phyloP scores from a whole-genome alignment of 2,329 filamentous ascomycete genomes.

The Botrytis porri region DNA sequence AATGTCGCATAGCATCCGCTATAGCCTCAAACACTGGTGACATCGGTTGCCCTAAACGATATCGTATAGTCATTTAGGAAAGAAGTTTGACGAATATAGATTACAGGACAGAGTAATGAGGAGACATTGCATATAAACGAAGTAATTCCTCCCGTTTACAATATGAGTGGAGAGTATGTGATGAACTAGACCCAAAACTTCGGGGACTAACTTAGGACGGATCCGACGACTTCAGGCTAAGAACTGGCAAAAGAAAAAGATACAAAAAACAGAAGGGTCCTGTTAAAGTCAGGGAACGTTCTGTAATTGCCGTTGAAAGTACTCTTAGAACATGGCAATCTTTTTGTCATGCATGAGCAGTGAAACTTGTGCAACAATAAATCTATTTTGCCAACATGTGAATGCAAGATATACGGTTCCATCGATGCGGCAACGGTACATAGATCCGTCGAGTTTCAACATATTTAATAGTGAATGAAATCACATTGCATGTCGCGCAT shows the following conservation, averaged over 20 bases:
- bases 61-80: background rate
- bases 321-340: background rate
- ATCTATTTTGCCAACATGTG: background rate
- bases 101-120: background rate
- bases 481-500: conserved; percentile 1
- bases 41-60: background rate
- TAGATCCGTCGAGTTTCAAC: background rate
- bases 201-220: background rate
- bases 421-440: background rate
- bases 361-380: background rate
- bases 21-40: background rate
- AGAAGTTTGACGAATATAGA: background rate
- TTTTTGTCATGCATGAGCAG: background rate
- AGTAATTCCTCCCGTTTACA: background rate
- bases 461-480: background rate
- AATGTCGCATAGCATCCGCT: background rate
- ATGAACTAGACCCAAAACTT: background rate
- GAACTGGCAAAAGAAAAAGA: background rate
- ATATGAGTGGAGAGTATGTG: background rate
- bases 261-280: background rate
- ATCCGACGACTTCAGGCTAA: conserved; percentile 8
- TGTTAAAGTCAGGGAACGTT: background rate
- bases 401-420: background rate
- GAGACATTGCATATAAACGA: background rate
- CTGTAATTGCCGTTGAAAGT: background rate